These are phyloP conservation scores for Claviceps digitariae DNA, from an alignment of 2,329 filamentous ascomycete species.

Conservation along the genomic window DNA sequence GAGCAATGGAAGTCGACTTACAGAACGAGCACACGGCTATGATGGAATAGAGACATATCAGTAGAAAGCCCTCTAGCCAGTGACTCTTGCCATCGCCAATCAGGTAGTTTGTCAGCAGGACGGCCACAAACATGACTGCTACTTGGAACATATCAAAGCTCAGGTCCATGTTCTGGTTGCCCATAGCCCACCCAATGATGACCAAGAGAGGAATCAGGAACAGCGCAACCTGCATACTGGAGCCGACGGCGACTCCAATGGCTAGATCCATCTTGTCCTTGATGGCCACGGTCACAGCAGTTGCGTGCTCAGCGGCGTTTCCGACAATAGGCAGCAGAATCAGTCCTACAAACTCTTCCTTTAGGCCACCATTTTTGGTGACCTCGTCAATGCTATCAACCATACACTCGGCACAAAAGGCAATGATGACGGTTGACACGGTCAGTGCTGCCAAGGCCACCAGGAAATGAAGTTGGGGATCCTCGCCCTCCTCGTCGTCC, in stretches of 20 bases:
- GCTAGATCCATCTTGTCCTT: conserved; percentile 81
- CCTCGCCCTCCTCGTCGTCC: conserved; percentile 57
- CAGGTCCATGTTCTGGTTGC: conserved; percentile 59
- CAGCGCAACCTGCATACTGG: conserved; percentile 67
- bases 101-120: conserved; percentile 74
- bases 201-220: conserved; percentile 68
- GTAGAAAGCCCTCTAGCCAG: conserved; percentile 63
- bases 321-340: conserved; percentile 75
- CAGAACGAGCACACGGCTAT: conserved; percentile 57
- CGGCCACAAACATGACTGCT: conserved; percentile 16
- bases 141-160: conserved; percentile 75
- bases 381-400: conserved; percentile 60
- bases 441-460: conserved; percentile 61
- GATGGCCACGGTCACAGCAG: conserved; percentile 63
- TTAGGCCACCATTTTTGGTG: conserved; percentile 44
- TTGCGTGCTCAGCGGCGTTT: conserved; percentile 71
- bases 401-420: conserved; percentile 68
- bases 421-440: conserved; percentile 65
- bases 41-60: conserved; percentile 68
- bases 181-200: conserved; percentile 66
- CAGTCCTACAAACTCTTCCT: conserved; percentile 63
- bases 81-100: conserved; percentile 74
- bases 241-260: conserved; percentile 68
- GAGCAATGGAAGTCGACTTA: conserved; percentile 24
- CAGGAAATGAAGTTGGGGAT: conserved; percentile 57